phyloP scores from a whole-genome alignment of 2,329 filamentous ascomycete species.

The Fusarium kyushuense region DNA sequence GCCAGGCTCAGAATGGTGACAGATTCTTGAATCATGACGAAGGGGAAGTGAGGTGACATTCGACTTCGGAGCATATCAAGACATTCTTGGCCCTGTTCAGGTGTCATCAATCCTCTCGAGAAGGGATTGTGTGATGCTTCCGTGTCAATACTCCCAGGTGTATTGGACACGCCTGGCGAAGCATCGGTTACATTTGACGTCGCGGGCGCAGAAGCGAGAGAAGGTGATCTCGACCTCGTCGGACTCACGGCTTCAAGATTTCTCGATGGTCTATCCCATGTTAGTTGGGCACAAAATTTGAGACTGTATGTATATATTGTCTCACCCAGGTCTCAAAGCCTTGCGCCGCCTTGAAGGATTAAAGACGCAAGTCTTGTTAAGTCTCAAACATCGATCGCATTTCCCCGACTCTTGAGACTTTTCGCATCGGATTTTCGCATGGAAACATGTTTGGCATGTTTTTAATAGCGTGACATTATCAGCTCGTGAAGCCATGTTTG shows the following conservation, averaged over 20 bases:
- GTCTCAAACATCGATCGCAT: constrained; percentile 51
- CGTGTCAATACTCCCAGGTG: constrained; percentile 27
- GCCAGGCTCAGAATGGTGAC: constrained; percentile 37
- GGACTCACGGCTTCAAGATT: constrained; percentile 28
- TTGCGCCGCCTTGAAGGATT: constrained; percentile 48
- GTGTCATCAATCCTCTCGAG: constrained; percentile 34
- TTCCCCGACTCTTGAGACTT: constrained; percentile 51
- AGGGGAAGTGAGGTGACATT: constrained; percentile 49
- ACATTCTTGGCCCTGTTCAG: constrained; percentile 45
- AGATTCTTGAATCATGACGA: constrained; percentile 44
- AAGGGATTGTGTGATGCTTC: constrained; percentile 44
- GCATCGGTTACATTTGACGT: constrained; percentile 14
- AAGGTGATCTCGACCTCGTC: constrained; percentile 32
- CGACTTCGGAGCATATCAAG: constrained; percentile 43
- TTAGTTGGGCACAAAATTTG: background rate
- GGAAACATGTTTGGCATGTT: constrained; percentile 53
- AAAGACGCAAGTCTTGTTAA: constrained; percentile 52
- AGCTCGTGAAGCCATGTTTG: constrained; percentile 25
- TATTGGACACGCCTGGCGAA: constrained; percentile 9
- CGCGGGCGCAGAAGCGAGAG: constrained; percentile 19
- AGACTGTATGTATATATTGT: background rate
- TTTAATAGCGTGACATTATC: constrained; percentile 41
- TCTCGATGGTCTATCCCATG: constrained; percentile 15
- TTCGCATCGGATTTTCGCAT: constrained; percentile 53
- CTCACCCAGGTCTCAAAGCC: constrained; percentile 36